A percentile compares a stretch with the other conserved stretches of the same genome.
Conservation (phyloP, 164 flowering plant species). For the Stephania cephalantha region DNA sequence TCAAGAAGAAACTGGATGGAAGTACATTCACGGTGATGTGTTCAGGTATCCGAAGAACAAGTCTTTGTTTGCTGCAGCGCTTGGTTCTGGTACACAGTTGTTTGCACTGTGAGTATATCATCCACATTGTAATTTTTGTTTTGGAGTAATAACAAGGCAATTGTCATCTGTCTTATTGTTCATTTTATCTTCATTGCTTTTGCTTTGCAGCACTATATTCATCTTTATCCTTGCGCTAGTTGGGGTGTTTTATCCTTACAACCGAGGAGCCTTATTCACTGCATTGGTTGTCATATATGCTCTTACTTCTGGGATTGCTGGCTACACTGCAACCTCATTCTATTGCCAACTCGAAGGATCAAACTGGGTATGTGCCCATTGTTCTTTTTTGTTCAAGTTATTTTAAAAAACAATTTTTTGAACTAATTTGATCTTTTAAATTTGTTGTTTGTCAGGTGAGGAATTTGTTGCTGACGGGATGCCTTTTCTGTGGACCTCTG, state of each 20-base stretch:
- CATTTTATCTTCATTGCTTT: neutral
- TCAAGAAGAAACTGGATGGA: slow-evolving; percentile 41
- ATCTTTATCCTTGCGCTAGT: slow-evolving; percentile 34
- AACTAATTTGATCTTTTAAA: neutral
- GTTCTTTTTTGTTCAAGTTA: neutral
- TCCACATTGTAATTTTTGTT: neutral
- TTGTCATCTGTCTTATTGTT: neutral
- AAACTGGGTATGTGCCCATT: slow-evolving; percentile 27
- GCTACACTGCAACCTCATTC: slow-evolving; percentile 38
- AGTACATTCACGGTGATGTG: slow-evolving; percentile 40
- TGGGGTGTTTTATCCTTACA: slow-evolving; percentile 41
- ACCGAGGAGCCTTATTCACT: slow-evolving; percentile 38
- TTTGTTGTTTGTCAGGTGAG: slow-evolving; percentile 25
- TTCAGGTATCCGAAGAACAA: slow-evolving; percentile 36
- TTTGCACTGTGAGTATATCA: slow-evolving; percentile 30
- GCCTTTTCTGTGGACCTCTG: slow-evolving; percentile 41
- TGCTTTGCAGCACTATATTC: slow-evolving; percentile 31
- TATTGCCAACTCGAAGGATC: slow-evolving; percentile 41
- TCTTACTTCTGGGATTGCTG: slow-evolving; percentile 37
- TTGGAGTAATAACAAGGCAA: neutral
- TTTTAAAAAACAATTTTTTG: neutral
- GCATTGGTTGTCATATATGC: slow-evolving; percentile 40
- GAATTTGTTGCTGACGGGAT: slow-evolving; percentile 36
- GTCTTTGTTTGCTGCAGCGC: slow-evolving; percentile 36
- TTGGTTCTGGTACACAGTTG: slow-evolving; percentile 38